Base-by-base conservation (phyloP, 2,329 filamentous ascomycete species). In the Fusarium nematophilum region DNA sequence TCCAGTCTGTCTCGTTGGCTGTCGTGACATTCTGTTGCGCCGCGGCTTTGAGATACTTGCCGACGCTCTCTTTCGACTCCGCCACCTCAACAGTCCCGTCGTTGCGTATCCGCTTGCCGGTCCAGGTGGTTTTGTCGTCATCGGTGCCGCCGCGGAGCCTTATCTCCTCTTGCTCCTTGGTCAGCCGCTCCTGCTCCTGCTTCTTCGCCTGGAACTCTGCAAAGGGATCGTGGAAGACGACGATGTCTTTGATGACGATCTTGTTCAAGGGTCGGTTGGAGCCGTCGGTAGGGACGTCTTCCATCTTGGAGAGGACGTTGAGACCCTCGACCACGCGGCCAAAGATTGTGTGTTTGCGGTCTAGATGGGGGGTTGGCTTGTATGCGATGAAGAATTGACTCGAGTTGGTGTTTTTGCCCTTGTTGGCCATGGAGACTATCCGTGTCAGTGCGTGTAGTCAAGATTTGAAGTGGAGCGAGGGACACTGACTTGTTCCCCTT, bases 271-370 rank as follows among this genome's bases (percentile, higher is more conserved):
- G 95, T 6, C 90, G 82, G 72, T 93, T 90, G 14, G 81, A 86
- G n/a, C 87, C 86, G 66, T 93, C 92, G 0, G 89, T 90, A 2
- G 90, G 87, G 13, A 89, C 86, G 9, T 85, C 84, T 76, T 99
- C 95, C 77, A 99, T 87, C 53, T 86, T 85, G 59, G 84, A 82
- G 11, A 99, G 80, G 0, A 89, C 85, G 37, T 90, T 86, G 49
- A 88, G 70, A 1, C 90, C 94, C 23, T 90, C 91, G 1, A 96
- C 90, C 1, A 98, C 87, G 30, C 88, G 87, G 3, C 90, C 95
- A 70, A 99, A 99, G 33, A 99, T 91, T n/a, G 95, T 98, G 76
- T 99, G 95, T 72, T 99, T 99, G 56, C 89, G 85, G 75, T 99
- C 92, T 1, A 99, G 84, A 77, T 99, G 95, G 61, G 90, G 88